phyloP scores from a whole-genome alignment of 495 filamentous ascomycete genomes.

The Paragyromitra xinjiangensis region DNA sequence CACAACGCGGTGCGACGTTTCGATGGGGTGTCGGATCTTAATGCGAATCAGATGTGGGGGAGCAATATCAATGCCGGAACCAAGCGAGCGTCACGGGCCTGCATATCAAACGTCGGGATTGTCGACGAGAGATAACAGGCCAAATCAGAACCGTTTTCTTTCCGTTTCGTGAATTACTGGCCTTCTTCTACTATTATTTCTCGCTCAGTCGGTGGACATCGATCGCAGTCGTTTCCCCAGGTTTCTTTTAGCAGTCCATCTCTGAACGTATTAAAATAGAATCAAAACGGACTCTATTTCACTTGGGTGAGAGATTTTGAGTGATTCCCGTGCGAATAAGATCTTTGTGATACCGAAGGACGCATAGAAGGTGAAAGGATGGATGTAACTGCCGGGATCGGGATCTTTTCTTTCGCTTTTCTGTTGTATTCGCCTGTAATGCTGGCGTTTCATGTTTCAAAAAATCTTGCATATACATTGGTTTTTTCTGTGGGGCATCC shows the following conservation, averaged over 20 bases:
- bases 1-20: constrained; percentile 31
- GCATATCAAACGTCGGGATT: constrained; percentile 19
- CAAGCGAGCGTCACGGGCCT: constrained; percentile 17
- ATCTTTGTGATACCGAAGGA: constrained; percentile 52
- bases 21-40: constrained; percentile 22
- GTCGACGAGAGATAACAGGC: constrained; percentile 4
- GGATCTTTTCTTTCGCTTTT: constrained; percentile 17
- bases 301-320: constrained; percentile 29
- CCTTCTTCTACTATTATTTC: not conserved
- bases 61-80: constrained; percentile 16
- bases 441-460: constrained; percentile 43
- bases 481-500: constrained; percentile 1
- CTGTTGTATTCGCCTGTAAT: constrained; percentile 28
- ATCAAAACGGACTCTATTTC: constrained; percentile 4
- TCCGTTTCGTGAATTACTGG: not conserved
- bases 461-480: constrained; percentile 1
- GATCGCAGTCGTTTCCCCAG: constrained; percentile 4
- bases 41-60: constrained; percentile 19
- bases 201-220: not conserved
- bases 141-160: not conserved
- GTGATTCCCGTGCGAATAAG: constrained; percentile 34
- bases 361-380: constrained; percentile 43
- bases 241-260: not conserved
- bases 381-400: constrained; percentile 25
- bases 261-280: not conserved